Evolutionary conservation across 495 filamentous ascomycete genomes (phyloP).

Genomic region (Podospora appendiculata): DNA sequence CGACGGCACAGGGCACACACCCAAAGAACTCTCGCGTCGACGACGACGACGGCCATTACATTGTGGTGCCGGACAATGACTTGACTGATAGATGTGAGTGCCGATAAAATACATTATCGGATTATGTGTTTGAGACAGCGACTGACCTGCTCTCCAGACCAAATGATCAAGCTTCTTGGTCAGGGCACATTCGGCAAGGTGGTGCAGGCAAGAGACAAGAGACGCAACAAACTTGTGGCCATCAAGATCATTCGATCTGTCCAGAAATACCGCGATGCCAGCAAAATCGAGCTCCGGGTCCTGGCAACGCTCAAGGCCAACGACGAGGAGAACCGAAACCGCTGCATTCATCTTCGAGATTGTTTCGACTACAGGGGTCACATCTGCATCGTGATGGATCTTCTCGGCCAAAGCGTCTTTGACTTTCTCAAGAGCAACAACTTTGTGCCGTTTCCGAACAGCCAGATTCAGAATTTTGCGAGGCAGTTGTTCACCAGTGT

Average conservation of each 20-base stretch:
- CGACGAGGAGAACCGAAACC: constrained; percentile 85
- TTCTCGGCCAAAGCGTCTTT: constrained; percentile 94
- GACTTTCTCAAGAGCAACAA: constrained; percentile 93
- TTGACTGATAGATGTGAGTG: constrained; percentile 84
- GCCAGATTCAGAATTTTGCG: constrained; percentile 95
- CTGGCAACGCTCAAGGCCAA: constrained; percentile 84
- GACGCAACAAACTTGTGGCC: constrained; percentile 68
- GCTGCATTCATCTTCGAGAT: constrained; percentile 93
- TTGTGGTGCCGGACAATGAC: constrained; percentile 73
- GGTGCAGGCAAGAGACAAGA: constrained; percentile 79
- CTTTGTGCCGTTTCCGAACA: constrained; percentile 98
- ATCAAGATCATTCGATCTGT: constrained; percentile 98
- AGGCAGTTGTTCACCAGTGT: constrained; percentile 96
- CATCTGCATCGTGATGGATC: constrained; percentile 97
- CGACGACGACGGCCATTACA: constrained; percentile 95
- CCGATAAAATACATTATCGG: background rate
- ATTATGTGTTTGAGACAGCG: background rate
- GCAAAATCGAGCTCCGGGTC: constrained; percentile 90
- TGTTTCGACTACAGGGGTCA: constrained; percentile 97
- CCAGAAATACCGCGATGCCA: constrained; percentile 95
- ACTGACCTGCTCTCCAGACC: constrained; percentile 47
- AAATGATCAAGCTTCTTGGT: constrained; percentile 78
- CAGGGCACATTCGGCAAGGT: constrained; percentile 99
- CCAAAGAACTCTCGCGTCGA: constrained; percentile 59
- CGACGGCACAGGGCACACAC: constrained; percentile 31